A percentile compares a stretch with the other conserved stretches of the same genome.
phyloP scores from a whole-genome alignment of 176 grass and related monocot species.

The Cenchrus fungigraminus region DNA sequence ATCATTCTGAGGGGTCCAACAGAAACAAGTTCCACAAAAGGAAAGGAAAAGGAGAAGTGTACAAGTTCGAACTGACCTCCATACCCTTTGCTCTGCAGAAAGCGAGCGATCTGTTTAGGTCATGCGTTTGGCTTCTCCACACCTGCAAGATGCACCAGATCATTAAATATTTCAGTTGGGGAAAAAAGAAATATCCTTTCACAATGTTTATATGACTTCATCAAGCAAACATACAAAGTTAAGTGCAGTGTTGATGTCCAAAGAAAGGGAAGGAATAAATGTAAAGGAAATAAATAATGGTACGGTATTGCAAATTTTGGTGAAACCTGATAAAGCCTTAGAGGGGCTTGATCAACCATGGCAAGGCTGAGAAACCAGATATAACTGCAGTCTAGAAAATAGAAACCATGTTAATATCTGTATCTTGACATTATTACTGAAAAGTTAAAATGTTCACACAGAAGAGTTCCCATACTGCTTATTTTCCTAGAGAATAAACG shows the following conservation, averaged over 20 bases:
- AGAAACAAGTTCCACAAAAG: too few relatives aligned
- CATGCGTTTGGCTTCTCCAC: too few relatives aligned
- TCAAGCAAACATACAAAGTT: too few relatives aligned
- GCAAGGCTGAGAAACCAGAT: conserved; percentile 88
- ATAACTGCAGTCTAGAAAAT: conserved; percentile 92
- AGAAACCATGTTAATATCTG: conserved; percentile 42
- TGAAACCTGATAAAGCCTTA: neutral
- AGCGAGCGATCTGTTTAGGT: too few relatives aligned
- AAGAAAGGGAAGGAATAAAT: conserved; percentile 88
- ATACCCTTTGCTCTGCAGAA: too few relatives aligned
- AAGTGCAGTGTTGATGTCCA: conserved; percentile 50
- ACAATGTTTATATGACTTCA: too few relatives aligned
- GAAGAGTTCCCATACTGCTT: conserved; percentile 18
- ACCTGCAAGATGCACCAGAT: too few relatives aligned
- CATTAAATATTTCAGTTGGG: too few relatives aligned
- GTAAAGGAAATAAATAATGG: conserved; percentile 29
- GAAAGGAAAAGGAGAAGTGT: too few relatives aligned
- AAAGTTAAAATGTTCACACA: neutral
- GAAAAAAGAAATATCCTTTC: too few relatives aligned
- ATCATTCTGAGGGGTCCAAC: too few relatives aligned
- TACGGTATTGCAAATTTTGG: neutral
- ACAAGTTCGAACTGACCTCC: too few relatives aligned
- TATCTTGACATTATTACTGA: neutral
- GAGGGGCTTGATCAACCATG: conserved; percentile 96
- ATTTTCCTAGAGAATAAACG: neutral